Base-by-base conservation (phyloP, 2,329 filamentous ascomycete genomes). In the Cladobotryum protrusum region DNA sequence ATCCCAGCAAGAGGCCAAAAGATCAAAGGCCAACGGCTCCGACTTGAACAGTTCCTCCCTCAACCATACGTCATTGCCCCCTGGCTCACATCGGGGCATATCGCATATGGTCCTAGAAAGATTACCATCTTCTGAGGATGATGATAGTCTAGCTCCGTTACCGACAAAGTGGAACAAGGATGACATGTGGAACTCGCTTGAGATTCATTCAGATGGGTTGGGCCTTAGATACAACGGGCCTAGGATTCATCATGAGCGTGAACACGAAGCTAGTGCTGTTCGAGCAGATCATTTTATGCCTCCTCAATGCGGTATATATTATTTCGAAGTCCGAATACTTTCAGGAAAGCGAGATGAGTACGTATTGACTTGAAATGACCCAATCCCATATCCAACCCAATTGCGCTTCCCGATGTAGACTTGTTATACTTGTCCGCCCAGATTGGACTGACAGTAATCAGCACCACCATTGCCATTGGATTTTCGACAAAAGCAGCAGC, bases 251-350 rank as follows among this genome's bases (percentile, higher is more conserved):
- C 65, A 67, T 50, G 77, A 81, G 45, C 72, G 75, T 45, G 81
- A 84, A 7, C 74, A 87, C 61, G 93, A 97, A 65, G 88, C 89
- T 15, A 89, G 83, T 34, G 82, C 88, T 12, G 83, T 96, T 51
- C 83, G 93, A 49, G 82, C 91, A 24, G 87, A 99, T 66, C 77
- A 90, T 64, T 81, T 84, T 44, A 96, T 97, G 82, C 90, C 93
- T 4, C 77, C 83, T 34, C 86, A 95, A 62, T 93, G 88, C 57
- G 93, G 93, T 2, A 85, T 99, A 52, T 99, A 96, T 67, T 99
- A 99, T 66, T 99, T 83, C 63, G 93, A 99, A 64, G 76, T 86
- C 19, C 69, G 69, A 14, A 72, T 82, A 43, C 51, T 78, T 20
- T 69, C 72, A 14, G 73, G 70, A 47, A 78, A 75, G 60, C 68